Evolutionary conservation across 768 basidiomycete genomes (phyloP).

Genomic region (Floccularia luteovirens): DNA sequence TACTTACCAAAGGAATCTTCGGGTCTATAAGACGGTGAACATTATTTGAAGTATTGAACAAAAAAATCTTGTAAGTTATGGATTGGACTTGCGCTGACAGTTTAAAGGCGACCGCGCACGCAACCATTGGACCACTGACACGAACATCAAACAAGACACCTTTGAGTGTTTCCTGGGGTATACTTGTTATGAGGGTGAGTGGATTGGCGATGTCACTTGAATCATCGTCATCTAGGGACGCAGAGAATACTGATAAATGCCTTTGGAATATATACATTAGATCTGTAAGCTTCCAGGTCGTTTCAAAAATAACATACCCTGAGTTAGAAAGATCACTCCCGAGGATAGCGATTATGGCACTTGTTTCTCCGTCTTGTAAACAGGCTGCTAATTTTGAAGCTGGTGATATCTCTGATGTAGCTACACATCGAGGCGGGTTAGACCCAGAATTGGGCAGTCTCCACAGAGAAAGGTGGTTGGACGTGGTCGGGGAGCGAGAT

Average conservation of each 20-base stretch:
- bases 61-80: no score
- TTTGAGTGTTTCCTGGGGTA: conserved; percentile 8
- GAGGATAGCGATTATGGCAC: conserved; percentile 14
- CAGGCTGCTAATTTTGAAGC: conserved; percentile 25
- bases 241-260: conserved; percentile 13
- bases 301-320: no score
- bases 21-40: no score
- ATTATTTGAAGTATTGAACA: no score
- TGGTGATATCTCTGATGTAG: conserved; percentile 16
- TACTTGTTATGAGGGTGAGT: conserved; percentile 6
- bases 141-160: conserved; percentile 17
- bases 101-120: no score
- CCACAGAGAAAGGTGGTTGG: conserved; percentile 35
- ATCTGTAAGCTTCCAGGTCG: conserved; percentile 5
- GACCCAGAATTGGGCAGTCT: conserved; percentile 14
- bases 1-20: no score
- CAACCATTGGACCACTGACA: conserved; percentile 6
- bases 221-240: conserved; percentile 9
- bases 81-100: no score
- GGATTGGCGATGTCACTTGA: conserved; percentile 5
- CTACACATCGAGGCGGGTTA: conserved; percentile 12
- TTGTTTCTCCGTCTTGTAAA: conserved; percentile 15
- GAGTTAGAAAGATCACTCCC: conserved; percentile 11
- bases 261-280: background rate
- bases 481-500: conserved; percentile 17